Evolutionary conservation across 257 asterid genomes (phyloP).

Genomic region (Fraxinus pennsylvanica): DNA sequence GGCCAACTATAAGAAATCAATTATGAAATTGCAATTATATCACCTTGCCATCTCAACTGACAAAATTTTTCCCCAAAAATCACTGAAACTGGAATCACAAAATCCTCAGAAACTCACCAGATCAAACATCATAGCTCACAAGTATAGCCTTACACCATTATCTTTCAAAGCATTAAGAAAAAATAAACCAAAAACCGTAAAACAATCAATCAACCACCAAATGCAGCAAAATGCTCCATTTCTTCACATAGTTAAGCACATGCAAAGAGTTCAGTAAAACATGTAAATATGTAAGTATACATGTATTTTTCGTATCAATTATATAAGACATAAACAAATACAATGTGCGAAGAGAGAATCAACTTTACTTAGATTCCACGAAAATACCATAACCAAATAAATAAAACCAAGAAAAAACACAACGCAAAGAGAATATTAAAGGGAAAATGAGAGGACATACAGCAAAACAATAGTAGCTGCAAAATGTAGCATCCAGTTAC

Average conservation of each 20-base stretch:
- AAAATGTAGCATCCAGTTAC: background rate
- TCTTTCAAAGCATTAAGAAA: background rate
- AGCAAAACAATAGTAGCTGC: background rate
- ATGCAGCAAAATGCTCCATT: background rate
- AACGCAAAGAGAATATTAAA: conserved; percentile 13
- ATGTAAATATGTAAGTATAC: background rate
- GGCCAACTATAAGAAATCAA: background rate
- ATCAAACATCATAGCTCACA: background rate
- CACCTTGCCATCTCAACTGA: background rate
- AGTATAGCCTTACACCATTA: background rate
- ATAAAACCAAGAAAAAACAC: conserved; percentile 15
- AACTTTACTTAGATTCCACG: conserved; percentile 49
- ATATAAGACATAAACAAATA: background rate
- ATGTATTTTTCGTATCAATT: background rate
- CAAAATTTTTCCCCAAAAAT: background rate
- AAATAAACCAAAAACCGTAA: background rate
- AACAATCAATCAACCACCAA: background rate
- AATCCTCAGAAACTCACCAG: background rate
- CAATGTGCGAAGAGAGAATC: background rate
- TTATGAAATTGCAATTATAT: background rate
- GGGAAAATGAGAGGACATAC: conserved; percentile 4
- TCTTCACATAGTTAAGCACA: background rate
- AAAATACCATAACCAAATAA: conserved; percentile 24
- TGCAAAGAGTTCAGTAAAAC: background rate
- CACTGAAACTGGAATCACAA: background rate